A percentile compares a stretch with the other conserved stretches of the same genome.
Evolutionary conservation across 176 grass and related monocot genomes (phyloP).

Genomic region (Carex pumila): DNA sequence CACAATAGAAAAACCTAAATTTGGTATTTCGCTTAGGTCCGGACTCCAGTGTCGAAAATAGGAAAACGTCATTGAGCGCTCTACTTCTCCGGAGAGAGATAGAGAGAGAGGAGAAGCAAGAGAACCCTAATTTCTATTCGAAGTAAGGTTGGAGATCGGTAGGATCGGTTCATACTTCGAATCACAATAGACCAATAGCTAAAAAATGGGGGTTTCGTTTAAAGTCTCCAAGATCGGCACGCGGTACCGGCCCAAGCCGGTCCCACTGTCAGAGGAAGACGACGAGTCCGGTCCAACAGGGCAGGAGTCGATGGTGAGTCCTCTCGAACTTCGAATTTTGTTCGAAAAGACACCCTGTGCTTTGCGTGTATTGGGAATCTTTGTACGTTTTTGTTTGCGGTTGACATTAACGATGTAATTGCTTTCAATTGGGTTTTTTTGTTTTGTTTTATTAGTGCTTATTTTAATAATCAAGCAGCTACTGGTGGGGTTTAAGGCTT

Average conservation of each 20-base stretch:
- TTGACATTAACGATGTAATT: background rate
- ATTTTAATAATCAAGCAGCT: background rate
- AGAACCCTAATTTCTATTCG: background rate
- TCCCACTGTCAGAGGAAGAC: background rate
- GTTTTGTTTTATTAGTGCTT: slow-evolving; percentile 7
- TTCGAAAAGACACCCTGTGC: background rate
- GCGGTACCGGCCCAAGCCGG: slow-evolving; percentile 23
- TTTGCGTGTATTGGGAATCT: slow-evolving; percentile 13
- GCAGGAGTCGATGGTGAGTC: slow-evolving; percentile 23
- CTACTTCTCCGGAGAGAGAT: background rate
- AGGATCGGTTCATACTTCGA: background rate
- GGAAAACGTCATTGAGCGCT: background rate
- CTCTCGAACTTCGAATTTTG: slow-evolving; percentile 28
- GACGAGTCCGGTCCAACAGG: slow-evolving; percentile 7
- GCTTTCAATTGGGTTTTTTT: background rate
- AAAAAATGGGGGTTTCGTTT: slow-evolving; percentile 77
- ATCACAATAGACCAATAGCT: background rate
- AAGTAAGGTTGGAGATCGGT: background rate
- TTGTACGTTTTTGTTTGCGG: slow-evolving; percentile 19
- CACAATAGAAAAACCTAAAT: background rate
- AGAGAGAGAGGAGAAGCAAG: background rate
- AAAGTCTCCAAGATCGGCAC: slow-evolving; percentile 57
- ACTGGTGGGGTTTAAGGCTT: background rate
- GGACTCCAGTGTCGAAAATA: background rate
- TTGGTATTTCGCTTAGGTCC: background rate